Evolutionary conservation across 495 filamentous ascomycete genomes (phyloP).

Genomic region (Penicillium alfredii): DNA sequence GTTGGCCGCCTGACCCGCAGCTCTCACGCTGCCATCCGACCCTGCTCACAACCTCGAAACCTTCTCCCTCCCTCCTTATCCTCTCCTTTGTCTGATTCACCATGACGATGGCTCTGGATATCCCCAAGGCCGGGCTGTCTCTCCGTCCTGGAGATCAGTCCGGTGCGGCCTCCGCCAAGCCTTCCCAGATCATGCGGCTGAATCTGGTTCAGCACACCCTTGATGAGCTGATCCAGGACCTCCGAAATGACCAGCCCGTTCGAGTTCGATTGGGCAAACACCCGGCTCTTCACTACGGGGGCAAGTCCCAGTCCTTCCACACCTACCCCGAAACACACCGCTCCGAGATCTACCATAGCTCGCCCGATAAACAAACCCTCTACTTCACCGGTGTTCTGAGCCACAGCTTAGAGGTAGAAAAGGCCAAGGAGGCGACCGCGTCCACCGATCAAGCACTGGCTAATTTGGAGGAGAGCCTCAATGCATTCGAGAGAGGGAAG

Average conservation of each 20-base stretch:
- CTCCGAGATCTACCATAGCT: conserved; percentile 47
- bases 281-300: conserved; percentile 47
- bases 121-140: conserved; percentile 46
- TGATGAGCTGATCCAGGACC: conserved; percentile 63
- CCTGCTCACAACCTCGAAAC: conserved; percentile 24
- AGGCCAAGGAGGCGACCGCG: conserved; percentile 49
- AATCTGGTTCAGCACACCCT: conserved; percentile 59
- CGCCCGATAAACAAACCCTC: conserved; percentile 37
- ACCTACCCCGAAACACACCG: conserved; percentile 42
- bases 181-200: conserved; percentile 56
- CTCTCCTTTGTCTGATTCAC: conserved; percentile 10
- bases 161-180: conserved; percentile 28
- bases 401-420: conserved; percentile 51
- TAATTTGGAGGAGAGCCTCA: conserved; percentile 50
- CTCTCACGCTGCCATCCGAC: conserved; percentile 39
- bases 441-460: conserved; percentile 47
- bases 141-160: conserved; percentile 36
- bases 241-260: conserved; percentile 56
- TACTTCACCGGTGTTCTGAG: conserved; percentile 51
- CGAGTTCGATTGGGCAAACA: conserved; percentile 42
- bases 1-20: conserved; percentile 44
- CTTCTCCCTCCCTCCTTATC: conserved; percentile 8
- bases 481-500: conserved; percentile 45
- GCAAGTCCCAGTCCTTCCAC: conserved; percentile 47
- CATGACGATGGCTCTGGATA: conserved; percentile 38